Base-by-base conservation (phyloP, 192 early-diverging fungal species). In the Thamnidium elegans region DNA sequence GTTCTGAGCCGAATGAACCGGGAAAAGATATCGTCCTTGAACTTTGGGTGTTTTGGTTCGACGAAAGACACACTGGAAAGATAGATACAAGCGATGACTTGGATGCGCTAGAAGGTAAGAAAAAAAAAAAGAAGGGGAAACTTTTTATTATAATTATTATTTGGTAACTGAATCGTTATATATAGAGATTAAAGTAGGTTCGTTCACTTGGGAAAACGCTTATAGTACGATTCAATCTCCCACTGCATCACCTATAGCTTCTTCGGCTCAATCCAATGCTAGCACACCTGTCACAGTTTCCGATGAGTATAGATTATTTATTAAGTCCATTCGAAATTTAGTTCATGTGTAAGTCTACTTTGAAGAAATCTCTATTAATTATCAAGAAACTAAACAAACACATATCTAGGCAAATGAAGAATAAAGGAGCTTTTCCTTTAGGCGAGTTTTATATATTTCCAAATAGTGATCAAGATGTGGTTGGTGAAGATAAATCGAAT, bases 1-100 rank as follows among this genome's bases (percentile, higher is more conserved):
- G 20, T 19, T 15, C 53, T n/a, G 4, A 62, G 14, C 5, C 14
- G 19, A 9, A 30, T n/a, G 15, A 47, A 20, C 51, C 58, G 43
- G 58, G 31, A 19, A 51, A 48, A n/a, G 46, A 46, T 53, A 3
- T 68, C 7, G 51, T 17, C 8, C 48, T 68, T 8, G 71, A 73
- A 21, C 32, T 73, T 8, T 73, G 71, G 71, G 71, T 73, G n/a
- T 73, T 73, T 54, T 73, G 71, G 71, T 68, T 73, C 50, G 71
- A 73, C 32, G 71, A 73, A 30, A 61, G 58, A 46, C 71, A 73
- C 15, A 73, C 71, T 7, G 71, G 71, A 0, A 58, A 50, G 5
- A 67, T 73, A 21, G 71, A 73, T 48, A 31, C 52, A 8, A 68
- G 63, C 45, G 13, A 31, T 13, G 48, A 36, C 19, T 43, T 73